Percentiles rank a stretch among this genome's conserved stretches.
These are phyloP conservation scores for Asterophora parasitica DNA, from an alignment of 768 basidiomycete species.

Conservation along the genomic window DNA sequence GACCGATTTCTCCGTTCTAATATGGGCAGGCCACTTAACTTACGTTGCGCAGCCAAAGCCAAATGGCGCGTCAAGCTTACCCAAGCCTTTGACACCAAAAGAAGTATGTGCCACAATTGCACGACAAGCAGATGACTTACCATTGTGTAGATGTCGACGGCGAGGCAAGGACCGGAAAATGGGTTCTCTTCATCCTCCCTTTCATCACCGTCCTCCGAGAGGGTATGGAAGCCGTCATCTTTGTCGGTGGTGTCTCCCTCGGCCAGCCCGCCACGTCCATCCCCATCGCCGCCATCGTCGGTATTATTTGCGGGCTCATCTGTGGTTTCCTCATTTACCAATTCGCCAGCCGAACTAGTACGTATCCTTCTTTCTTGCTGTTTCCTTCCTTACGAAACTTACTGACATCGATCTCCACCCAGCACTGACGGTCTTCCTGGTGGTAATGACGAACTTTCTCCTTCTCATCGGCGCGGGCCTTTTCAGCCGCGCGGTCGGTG, in stretches of 20 bases:
- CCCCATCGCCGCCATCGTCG: conserved; percentile 86
- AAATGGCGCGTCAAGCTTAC: conserved; percentile 92
- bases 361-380: too few relatives aligned
- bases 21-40: background rate
- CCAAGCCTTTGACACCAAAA: conserved; percentile 61
- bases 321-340: conserved; percentile 76
- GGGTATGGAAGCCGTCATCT: conserved; percentile 88
- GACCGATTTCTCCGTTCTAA: too few relatives aligned
- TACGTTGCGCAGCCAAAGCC: conserved; percentile 54
- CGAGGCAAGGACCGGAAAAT: conserved; percentile 58
- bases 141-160: conserved; percentile 39
- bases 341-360: conserved; percentile 71
- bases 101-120: background rate
- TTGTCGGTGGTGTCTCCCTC: conserved; percentile 91
- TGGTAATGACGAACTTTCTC: conserved; percentile 88
- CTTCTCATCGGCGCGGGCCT: conserved; percentile 93
- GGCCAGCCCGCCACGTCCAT: conserved; percentile 78
- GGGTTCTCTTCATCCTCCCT: conserved; percentile 86
- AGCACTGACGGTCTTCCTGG: conserved; percentile 83
- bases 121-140: background rate
- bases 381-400: background rate
- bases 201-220: conserved; percentile 91
- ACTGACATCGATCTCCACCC: too few relatives aligned
- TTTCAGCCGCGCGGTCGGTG: conserved; percentile 73
- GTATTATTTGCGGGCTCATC: conserved; percentile 70